Conservation (phyloP, 2,329 filamentous ascomycete genomes). For the Alternaria viburni region DNA sequence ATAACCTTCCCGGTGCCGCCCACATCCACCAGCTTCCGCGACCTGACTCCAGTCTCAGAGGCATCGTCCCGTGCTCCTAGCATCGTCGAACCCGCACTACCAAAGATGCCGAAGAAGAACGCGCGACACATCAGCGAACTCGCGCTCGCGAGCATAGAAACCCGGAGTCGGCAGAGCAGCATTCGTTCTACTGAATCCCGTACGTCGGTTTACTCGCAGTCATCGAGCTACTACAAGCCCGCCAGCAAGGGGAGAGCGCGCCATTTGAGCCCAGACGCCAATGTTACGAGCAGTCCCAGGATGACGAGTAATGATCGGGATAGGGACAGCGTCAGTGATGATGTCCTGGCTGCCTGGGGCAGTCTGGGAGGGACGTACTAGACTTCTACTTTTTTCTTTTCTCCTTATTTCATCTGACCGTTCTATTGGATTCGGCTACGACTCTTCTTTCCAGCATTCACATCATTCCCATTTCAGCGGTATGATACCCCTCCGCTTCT, state of each 20-base stretch:
- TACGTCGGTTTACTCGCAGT: slow-evolving; percentile 21
- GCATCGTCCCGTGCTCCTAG: slow-evolving; percentile 30
- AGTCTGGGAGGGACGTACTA: slow-evolving; percentile 51
- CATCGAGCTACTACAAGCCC: slow-evolving; percentile 9
- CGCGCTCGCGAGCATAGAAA: slow-evolving; percentile 15
- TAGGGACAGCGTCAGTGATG: slow-evolving; percentile 52
- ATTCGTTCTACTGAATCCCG: slow-evolving; percentile 24
- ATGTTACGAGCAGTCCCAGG: slow-evolving; percentile 27
- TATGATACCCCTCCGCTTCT: neutral
- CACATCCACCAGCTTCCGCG: slow-evolving; percentile 13
- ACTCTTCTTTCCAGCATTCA: neutral
- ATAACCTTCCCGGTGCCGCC: slow-evolving; percentile 29
- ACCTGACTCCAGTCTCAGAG: slow-evolving; percentile 32
- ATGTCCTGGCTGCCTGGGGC: slow-evolving; percentile 56
- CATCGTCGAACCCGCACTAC: slow-evolving; percentile 24
- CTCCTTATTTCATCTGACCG: neutral
- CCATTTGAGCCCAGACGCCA: slow-evolving; percentile 30
- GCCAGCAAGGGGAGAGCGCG: slow-evolving; percentile 20
- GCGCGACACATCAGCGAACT: slow-evolving; percentile 24
- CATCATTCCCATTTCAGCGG: neutral
- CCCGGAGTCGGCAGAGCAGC: slow-evolving; percentile 30
- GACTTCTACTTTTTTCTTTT: neutral
- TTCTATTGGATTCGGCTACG: no score
- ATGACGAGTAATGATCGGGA: slow-evolving; percentile 20
- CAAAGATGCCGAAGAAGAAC: slow-evolving; percentile 22